Percentiles rank a stretch among this genome's conserved stretches.
These are phyloP conservation scores for Thalassia testudinum DNA, from an alignment of 116 monocot genomes.

Conservation along the genomic window DNA sequence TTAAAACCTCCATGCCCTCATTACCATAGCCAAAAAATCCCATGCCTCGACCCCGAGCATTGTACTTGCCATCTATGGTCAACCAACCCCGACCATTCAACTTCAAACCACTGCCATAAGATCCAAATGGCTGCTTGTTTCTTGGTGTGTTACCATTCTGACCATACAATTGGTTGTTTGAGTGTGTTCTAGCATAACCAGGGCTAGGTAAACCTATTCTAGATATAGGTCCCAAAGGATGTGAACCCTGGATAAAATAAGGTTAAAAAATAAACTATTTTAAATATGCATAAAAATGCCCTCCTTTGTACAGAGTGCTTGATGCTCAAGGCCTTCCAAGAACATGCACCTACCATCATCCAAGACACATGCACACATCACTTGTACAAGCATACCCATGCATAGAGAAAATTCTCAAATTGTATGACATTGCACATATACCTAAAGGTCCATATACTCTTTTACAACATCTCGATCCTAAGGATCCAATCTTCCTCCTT, in stretches of 20 bases:
- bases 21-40: constrained; percentile 45
- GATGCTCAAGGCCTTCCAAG: too few species aligned
- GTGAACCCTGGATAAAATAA: constrained; percentile 14
- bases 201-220: constrained; percentile 11
- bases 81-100: constrained; percentile 24
- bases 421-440: too few species aligned
- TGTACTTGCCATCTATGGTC: constrained; percentile 26
- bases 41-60: constrained; percentile 32
- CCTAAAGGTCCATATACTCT: too few species aligned
- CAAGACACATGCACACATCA: too few species aligned
- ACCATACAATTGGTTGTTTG: constrained; percentile 21
- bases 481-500: too few species aligned
- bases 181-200: constrained; percentile 13
- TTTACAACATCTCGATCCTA: too few species aligned
- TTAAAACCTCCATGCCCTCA: constrained; percentile 47
- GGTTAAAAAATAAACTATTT: too few species aligned
- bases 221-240: constrained; percentile 1
- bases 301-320: too few species aligned
- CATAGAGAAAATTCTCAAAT: too few species aligned
- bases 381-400: too few species aligned
- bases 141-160: constrained; percentile 26
- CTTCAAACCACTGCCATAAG: constrained; percentile 33
- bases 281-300: too few species aligned
- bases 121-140: constrained; percentile 18
- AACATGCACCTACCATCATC: too few species aligned